Conservation (phyloP, 768 basidiomycete species). For the Boletus bicolor region DNA sequence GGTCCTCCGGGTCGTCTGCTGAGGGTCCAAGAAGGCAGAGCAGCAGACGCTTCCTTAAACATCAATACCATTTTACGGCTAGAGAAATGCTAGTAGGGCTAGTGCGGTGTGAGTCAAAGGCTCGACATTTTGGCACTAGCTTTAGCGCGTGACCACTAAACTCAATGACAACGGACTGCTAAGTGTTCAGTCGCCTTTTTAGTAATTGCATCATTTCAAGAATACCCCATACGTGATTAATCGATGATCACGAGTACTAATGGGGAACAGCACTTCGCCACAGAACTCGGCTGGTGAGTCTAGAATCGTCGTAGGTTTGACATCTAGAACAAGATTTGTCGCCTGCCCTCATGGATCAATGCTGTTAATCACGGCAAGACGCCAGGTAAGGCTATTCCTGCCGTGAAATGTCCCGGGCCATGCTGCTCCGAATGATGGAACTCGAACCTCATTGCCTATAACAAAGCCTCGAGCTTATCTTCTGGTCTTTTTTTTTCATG, state of each 20-base stretch:
- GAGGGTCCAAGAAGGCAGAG: not conserved
- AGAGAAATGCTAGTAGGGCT: too few relatives aligned
- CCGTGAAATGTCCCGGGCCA: not conserved
- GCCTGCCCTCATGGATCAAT: not conserved
- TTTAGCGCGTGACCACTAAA: not conserved
- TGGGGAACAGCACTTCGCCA: not conserved
- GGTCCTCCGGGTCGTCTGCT: too few relatives aligned
- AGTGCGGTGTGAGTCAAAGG: not conserved
- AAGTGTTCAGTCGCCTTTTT: not conserved
- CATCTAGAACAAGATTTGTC: not conserved
- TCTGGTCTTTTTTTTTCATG: not conserved
- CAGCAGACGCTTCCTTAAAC: slow-evolving; percentile 7
- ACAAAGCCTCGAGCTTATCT: too few relatives aligned
- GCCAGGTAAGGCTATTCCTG: not conserved
- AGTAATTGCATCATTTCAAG: not conserved
- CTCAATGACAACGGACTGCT: not conserved
- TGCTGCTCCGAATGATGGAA: not conserved
- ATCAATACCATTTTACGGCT: not conserved
- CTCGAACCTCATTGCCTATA: not conserved
- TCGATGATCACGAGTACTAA: not conserved
- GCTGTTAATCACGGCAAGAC: not conserved
- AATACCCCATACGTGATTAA: not conserved
- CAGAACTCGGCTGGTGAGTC: not conserved
- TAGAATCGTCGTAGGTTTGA: not conserved
- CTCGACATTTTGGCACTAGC: not conserved